Evolutionary conservation across 2,329 filamentous ascomycete species (phyloP).

Genomic region (Fusarium chuoi): DNA sequence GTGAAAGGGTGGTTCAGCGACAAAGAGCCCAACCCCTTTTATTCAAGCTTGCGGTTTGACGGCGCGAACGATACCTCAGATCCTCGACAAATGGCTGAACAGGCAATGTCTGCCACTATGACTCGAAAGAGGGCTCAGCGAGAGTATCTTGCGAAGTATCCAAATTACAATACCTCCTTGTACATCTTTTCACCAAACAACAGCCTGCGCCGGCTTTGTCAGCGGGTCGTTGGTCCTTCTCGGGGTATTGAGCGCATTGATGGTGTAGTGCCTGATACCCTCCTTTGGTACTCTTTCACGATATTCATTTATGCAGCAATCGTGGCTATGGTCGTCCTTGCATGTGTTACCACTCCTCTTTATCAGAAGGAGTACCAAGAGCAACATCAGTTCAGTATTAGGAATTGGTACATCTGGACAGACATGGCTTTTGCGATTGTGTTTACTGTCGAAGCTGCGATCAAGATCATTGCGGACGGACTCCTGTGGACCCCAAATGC

Average conservation of each 20-base stretch:
- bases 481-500: constrained; percentile 98
- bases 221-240: constrained; percentile 89
- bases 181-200: constrained; percentile 87
- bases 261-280: constrained; percentile 87
- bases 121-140: constrained; percentile 87
- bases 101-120: constrained; percentile 86
- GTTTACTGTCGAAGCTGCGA: constrained; percentile 85
- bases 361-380: constrained; percentile 91
- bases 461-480: constrained; percentile 95
- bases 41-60: constrained; percentile 77
- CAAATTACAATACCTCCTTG: constrained; percentile 90
- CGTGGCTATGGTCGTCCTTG: constrained; percentile 96
- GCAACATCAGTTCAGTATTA: constrained; percentile 65
- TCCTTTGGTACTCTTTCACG: constrained; percentile 92
- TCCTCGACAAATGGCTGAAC: constrained; percentile 86
- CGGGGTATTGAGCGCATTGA: constrained; percentile 88
- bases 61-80: constrained; percentile 82
- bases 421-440: constrained; percentile 89
- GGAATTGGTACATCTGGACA: constrained; percentile 95
- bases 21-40: constrained; percentile 92
- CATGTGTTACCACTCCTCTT: constrained; percentile 92
- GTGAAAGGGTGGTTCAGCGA: constrained; percentile 66
- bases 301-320: constrained; percentile 94
- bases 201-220: constrained; percentile 82
- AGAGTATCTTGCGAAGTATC: constrained; percentile 87